Base-by-base conservation (phyloP, 2,329 filamentous ascomycete genomes). In the Epichloe bromicola region DNA sequence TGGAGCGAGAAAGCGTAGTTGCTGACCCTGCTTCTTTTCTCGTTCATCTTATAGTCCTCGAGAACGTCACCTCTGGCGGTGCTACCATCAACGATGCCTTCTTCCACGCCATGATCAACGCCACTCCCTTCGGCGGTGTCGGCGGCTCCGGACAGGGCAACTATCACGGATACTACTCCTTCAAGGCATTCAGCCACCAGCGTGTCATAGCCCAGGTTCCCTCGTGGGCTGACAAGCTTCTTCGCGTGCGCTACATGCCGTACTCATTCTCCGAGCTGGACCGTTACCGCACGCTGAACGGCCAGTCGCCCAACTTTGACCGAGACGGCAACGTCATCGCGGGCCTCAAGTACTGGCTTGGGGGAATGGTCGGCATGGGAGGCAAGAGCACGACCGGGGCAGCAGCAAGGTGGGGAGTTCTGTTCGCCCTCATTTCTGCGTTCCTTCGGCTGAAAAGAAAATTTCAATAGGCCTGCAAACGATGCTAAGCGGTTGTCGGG, bases 221-320 rank as follows among this genome's bases (percentile, higher is more conserved):
- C 5, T 53, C 49, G 51, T 70, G 68, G 69, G 56, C 63, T 37
- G 68, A 71, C 33, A 55, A 68, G 39, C 61, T 88, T 54, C 70
- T 91, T 57, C 74, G 77, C 53, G 73, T 87, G 49, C 78, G 87
- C 54, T 85, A 85, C 68, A 77, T 82, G 69, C 82, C 82, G 3
- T 84, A 82, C 65, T 66, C 68, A 37, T 63, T 63, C 58, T 61
- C 59, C 15, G 65, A 76, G 55, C 68, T 80, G 52, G 64, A 67
- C 43, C 66, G 72, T 46, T 66, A 76, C 54, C 59, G 69, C 46
- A 63, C 65, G 42, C 62, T 78, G 57, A 69, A 70, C 47, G 57
- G 59, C 19, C 52, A 62, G 55, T 74, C 70, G 61, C 78, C 80
- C 55, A 72, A 80, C 64, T 85, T 85, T 61, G 78, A 83, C 64